phyloP scores from a whole-genome alignment of 352 stramenopile species.

The Phytophthora colocasiae region DNA sequence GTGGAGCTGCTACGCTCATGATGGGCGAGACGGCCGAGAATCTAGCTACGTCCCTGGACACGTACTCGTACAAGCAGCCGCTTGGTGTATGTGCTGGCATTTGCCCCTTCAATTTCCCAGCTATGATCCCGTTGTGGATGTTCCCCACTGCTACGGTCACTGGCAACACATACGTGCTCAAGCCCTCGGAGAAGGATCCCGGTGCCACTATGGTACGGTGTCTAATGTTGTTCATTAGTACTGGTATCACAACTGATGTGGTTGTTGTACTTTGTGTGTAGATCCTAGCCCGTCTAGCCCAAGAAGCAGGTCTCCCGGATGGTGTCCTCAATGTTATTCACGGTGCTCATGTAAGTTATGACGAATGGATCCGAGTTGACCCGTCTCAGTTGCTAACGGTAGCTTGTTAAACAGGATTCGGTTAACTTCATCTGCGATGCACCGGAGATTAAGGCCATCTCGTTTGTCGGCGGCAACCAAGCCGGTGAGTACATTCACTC shows the following conservation, averaged over 20 bases:
- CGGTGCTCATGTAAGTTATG: constrained; percentile 64
- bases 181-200: constrained; percentile 95
- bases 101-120: constrained; percentile 96
- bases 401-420: constrained; percentile 57
- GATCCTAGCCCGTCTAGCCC: constrained; percentile 92
- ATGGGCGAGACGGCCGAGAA: constrained; percentile 96
- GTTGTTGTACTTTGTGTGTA: constrained; percentile 16
- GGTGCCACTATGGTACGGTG: constrained; percentile 78
- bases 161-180: constrained; percentile 98
- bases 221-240: background rate
- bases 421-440: constrained; percentile 97
- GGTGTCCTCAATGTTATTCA: constrained; percentile 97
- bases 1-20: constrained; percentile 84
- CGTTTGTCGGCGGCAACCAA: constrained; percentile 95
- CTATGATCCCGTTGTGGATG: constrained; percentile 98
- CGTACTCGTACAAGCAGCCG: constrained; percentile 96
- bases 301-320: constrained; percentile 94
- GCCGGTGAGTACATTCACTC: constrained; percentile 96
- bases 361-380: constrained; percentile 3
- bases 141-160: constrained; percentile 88
- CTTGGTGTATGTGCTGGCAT: constrained; percentile 95
- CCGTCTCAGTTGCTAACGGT: constrained; percentile 11
- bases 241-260: constrained; percentile 2
- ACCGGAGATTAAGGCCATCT: constrained; percentile 95
- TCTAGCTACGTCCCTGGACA: constrained; percentile 93